phyloP scores from a whole-genome alignment of 106 monocot genomes.

The Hemerocallis citrina region DNA sequence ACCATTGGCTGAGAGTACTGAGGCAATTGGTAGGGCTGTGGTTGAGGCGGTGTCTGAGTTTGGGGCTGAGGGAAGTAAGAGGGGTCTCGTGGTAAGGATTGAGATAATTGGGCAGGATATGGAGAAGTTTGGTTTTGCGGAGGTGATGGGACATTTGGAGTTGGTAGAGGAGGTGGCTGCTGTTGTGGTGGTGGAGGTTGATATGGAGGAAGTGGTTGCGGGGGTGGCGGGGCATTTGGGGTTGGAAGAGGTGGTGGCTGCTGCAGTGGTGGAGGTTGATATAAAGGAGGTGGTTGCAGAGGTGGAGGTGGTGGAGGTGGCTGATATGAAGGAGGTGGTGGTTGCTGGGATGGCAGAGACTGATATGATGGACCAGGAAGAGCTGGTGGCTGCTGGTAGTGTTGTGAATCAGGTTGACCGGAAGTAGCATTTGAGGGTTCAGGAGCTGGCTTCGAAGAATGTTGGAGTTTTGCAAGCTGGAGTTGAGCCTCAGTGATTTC shows the following conservation, averaged over 20 bases:
- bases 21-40: too few species aligned
- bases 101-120: too few species aligned
- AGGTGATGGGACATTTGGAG: too few species aligned
- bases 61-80: constrained; percentile 22
- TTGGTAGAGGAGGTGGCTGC: too few species aligned
- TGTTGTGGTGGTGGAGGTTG: constrained; percentile 12
- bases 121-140: constrained; percentile 34
- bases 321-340: not conserved
- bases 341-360: constrained; percentile 29
- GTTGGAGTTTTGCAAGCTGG: constrained; percentile 51
- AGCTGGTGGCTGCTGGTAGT: constrained; percentile 3
- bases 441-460: not conserved
- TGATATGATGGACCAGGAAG: constrained; percentile 22
- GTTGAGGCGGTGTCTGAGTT: constrained; percentile 16
- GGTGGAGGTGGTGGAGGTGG: constrained; percentile 11
- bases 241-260: constrained; percentile 28
- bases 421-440: constrained; percentile 9
- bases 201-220: constrained; percentile 10
- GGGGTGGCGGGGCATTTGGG: constrained; percentile 21
- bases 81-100: constrained; percentile 25
- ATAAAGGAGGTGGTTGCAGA: constrained; percentile 13
- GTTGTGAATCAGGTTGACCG: not conserved
- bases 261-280: constrained; percentile 24
- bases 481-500: constrained; percentile 62
- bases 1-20: too few species aligned